Base-by-base conservation (phyloP, 108 stramenopile species). In the Pseudonitzschia pungens region DNA sequence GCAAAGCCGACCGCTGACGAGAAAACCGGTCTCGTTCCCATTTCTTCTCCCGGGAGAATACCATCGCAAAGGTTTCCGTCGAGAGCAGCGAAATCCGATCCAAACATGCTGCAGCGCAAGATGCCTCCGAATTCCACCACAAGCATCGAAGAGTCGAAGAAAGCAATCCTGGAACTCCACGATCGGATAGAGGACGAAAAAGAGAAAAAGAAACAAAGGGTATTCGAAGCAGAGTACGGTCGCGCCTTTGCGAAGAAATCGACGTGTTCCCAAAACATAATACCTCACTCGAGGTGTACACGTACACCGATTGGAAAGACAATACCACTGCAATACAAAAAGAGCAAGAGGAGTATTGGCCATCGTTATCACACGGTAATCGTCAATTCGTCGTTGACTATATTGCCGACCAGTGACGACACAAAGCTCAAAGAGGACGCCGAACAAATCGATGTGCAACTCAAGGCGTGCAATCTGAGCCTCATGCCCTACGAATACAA, bases 311-410 rank as follows among this genome's bases (percentile, higher is more conserved):
- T 48, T 18, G 16, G 9, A 11, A 48, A 48, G 45, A 18, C 14
- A 48, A 12, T 48, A 48, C 16, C 5, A 48, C 14, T 48, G 45
- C 45, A 48, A 48, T 48, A 18, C 45, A 48, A 48, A 18, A 14
- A 48, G 45, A 1, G 45, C 45, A 48, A 48, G 16, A 48, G 18
- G 45, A 48, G 45, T 18, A 4, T 18, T 14, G 45, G 18, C 18
- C 16, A 11, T 18, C 14, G 31, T 18, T 33, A 29, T 15, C 60
- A 62, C 32, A 33, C 60, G 11, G 29, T 29, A 21, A 33, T 62
- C 2, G 60, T 62, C 0, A 62, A 62, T 5, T 62, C 60, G 36
- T 62, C 60, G 20, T 18, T 62, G 60, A 33, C 60, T 40, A 15
- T 62, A 4, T 5, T 62, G n/a, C 32, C 31, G 60, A 62, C 60